A percentile compares a stretch with the other conserved stretches of the same genome.
These are phyloP conservation scores for Teratosphaeria pseudoeucalypti DNA, from an alignment of 2,329 filamentous ascomycete species.

Conservation along the genomic window DNA sequence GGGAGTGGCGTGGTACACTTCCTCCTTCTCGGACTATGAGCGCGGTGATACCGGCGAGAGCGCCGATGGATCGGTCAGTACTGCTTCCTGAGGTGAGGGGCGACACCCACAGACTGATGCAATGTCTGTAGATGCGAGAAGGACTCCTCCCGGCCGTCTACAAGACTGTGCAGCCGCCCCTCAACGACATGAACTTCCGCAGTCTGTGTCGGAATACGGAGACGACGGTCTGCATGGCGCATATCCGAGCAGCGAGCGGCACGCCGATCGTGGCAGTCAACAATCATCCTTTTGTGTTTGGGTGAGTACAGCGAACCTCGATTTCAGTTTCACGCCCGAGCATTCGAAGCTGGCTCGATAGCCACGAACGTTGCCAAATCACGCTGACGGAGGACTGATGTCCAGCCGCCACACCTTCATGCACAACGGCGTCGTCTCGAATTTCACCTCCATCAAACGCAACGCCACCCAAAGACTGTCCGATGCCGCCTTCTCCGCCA, in stretches of 20 bases:
- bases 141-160: conserved; percentile 29
- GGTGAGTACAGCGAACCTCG: conserved; percentile 11
- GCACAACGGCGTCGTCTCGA: conserved; percentile 44
- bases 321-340: too few relatives aligned
- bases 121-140: conserved; percentile 10
- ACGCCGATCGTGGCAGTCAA: conserved; percentile 41
- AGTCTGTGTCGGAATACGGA: conserved; percentile 43
- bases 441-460: conserved; percentile 38
- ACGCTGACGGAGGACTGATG: neutral
- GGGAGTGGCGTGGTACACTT: conserved; percentile 46
- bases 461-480: conserved; percentile 36
- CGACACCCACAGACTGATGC: neutral
- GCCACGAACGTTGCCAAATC: neutral
- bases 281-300: conserved; percentile 47
- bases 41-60: conserved; percentile 15
- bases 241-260: conserved; percentile 43
- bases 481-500: conserved; percentile 38
- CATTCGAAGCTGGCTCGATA: neutral
- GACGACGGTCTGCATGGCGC: conserved; percentile 40
- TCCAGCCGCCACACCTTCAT: conserved; percentile 39
- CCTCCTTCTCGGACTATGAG: conserved; percentile 33
- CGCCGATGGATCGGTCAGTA: conserved; percentile 12
- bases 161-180: conserved; percentile 42
- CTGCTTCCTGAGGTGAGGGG: too few relatives aligned
- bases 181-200: conserved; percentile 45